Percentiles rank a stretch among this genome's conserved stretches.
Conservation (phyloP, 2,329 filamentous ascomycete species). For the Lachnellula occidentalis region DNA sequence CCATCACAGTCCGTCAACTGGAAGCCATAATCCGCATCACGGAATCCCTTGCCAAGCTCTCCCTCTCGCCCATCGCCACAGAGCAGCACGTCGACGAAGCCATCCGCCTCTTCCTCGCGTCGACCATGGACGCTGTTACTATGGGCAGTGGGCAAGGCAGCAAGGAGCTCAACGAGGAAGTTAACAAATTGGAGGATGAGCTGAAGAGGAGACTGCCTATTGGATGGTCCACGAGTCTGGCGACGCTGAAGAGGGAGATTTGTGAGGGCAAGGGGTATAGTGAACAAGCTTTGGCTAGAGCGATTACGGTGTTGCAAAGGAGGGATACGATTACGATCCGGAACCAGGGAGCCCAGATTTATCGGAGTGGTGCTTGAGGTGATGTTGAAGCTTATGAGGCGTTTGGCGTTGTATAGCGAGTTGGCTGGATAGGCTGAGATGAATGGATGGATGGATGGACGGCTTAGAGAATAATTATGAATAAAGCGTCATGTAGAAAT, state of each 20-base stretch:
- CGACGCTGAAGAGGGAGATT: constrained; percentile 82
- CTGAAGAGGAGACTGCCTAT: constrained; percentile 82
- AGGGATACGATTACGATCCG: constrained; percentile 81
- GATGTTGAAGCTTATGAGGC: constrained; percentile 3
- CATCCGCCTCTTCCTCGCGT: constrained; percentile 91
- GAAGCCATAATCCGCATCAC: constrained; percentile 97
- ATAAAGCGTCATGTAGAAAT: constrained; percentile 4
- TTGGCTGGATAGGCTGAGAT: not conserved
- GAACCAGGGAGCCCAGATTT: constrained; percentile 69
- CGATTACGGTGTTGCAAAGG: constrained; percentile 78
- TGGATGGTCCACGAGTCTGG: constrained; percentile 89
- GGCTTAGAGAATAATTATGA: not conserved
- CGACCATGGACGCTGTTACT: constrained; percentile 95
- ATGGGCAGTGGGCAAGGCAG: constrained; percentile 79
- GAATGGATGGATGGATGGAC: not conserved
- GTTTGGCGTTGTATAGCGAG: constrained; percentile 1
- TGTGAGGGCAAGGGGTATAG: constrained; percentile 86
- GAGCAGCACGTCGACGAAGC: constrained; percentile 95
- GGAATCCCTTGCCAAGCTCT: constrained; percentile 88
- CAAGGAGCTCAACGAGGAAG: constrained; percentile 87
- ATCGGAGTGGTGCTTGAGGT: constrained; percentile 60
- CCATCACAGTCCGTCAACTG: constrained; percentile 94
- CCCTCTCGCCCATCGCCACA: constrained; percentile 77
- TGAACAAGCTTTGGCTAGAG: constrained; percentile 78
- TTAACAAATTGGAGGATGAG: constrained; percentile 80